Percentiles rank a stretch among this genome's conserved stretches.
Evolutionary conservation across 306 rosid species (phyloP).

Genomic region (Coriaria nepalensis): DNA sequence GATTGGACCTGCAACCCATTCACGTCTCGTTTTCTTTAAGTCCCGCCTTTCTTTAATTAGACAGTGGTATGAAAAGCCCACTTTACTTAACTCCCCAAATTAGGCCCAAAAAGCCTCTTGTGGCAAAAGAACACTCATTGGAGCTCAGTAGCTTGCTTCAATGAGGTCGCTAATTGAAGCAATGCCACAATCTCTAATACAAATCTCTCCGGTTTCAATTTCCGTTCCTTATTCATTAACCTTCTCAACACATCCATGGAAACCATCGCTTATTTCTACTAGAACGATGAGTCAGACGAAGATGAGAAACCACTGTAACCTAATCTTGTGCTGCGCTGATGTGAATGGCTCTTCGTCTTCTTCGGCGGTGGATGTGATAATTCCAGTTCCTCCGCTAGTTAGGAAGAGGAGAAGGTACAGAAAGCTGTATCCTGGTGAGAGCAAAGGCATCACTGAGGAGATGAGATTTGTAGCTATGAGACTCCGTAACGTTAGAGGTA

Average conservation of each 20-base stretch:
- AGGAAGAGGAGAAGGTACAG: constrained; percentile 46
- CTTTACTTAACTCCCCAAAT: no score
- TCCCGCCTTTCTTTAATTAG: no score
- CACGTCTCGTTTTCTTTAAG: no score
- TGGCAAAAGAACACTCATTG: no score
- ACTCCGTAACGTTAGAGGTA: constrained; percentile 38
- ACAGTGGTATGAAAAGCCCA: no score
- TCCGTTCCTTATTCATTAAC: neutral
- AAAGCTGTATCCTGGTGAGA: constrained; percentile 68
- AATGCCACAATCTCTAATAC: constrained; percentile 1
- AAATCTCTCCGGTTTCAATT: constrained; percentile 5
- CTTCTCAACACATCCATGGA: constrained; percentile 1
- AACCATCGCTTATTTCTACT: constrained; percentile 6
- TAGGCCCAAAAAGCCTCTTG: no score
- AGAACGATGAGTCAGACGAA: neutral
- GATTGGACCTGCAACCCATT: no score
- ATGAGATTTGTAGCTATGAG: constrained; percentile 90
- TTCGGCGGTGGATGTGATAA: neutral
- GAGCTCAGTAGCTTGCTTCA: neutral
- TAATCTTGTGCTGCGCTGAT: constrained; percentile 16
- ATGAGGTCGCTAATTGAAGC: constrained; percentile 26
- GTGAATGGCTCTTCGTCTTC: constrained; percentile 17
- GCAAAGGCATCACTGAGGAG: constrained; percentile 75
- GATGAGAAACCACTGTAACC: constrained; percentile 9
- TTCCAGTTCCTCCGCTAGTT: constrained; percentile 17